phyloP scores from a whole-genome alignment of 208 protist genomes.

The Crithidia brevicula region DNA sequence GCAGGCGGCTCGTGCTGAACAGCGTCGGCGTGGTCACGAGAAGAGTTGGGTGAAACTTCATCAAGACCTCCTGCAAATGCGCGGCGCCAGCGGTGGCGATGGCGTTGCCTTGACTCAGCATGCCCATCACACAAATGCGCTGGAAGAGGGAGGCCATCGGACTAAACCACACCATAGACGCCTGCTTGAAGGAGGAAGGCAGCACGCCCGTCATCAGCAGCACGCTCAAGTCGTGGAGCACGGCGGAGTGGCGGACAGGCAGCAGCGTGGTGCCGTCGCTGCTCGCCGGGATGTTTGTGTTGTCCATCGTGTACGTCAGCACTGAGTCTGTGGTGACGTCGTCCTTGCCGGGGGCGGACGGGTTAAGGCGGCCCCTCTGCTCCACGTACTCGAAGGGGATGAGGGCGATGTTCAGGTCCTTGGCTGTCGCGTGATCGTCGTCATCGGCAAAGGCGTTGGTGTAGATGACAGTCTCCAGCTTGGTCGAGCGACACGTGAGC shows the following conservation, averaged over 20 bases:
- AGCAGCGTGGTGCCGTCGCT: conserved; percentile 35
- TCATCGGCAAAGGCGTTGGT: conserved; percentile 62
- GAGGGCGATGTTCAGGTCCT: conserved; percentile 84
- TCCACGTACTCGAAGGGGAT: conserved; percentile 69
- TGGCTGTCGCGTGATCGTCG: conserved; percentile 58
- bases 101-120: conserved; percentile 75
- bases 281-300: conserved; percentile 38
- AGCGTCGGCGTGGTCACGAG: conserved; percentile 70
- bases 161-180: conserved; percentile 80
- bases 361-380: conserved; percentile 51
- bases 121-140: conserved; percentile 71
- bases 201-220: conserved; percentile 67
- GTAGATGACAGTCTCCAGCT: conserved; percentile 76
- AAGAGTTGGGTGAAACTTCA: conserved; percentile 71
- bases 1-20: conserved; percentile 71
- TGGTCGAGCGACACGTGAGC: conserved; percentile 78
- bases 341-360: conserved; percentile 24
- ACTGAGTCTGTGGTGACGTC: conserved; percentile 39
- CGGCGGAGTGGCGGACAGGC: conserved; percentile 68
- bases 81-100: conserved; percentile 56
- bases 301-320: conserved; percentile 77
- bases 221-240: conserved; percentile 66
- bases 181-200: conserved; percentile 53
- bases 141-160: conserved; percentile 77
- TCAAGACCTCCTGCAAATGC: conserved; percentile 56